These are phyloP conservation scores for Aspergillus vadensis DNA, from an alignment of 2,329 filamentous ascomycete species.

Conservation along the genomic window DNA sequence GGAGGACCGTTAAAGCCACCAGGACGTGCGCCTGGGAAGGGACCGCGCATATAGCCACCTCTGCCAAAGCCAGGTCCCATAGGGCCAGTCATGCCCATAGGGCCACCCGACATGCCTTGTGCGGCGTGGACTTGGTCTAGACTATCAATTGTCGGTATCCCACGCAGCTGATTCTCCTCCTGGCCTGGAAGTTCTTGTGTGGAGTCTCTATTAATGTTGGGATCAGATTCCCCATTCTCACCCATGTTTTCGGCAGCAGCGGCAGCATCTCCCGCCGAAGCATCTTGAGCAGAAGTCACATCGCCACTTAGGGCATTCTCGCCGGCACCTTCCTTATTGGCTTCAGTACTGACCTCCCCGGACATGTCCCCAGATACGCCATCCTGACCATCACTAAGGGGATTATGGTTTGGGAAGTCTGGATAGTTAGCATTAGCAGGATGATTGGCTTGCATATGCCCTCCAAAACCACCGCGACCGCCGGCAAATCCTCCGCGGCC, in stretches of 20 bases:
- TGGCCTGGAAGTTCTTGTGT: slow-evolving; percentile 17
- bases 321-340: slow-evolving; percentile 33
- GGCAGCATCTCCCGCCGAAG: slow-evolving; percentile 18
- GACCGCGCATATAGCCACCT: slow-evolving; percentile 49
- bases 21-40: slow-evolving; percentile 46
- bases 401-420: slow-evolving; percentile 35
- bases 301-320: slow-evolving; percentile 39
- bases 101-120: slow-evolving; percentile 33
- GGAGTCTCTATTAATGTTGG: slow-evolving; percentile 11
- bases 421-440: slow-evolving; percentile 37
- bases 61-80: slow-evolving; percentile 41
- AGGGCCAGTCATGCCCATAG: slow-evolving; percentile 28
- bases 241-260: slow-evolving; percentile 13
- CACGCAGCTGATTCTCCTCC: slow-evolving; percentile 29
- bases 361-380: slow-evolving; percentile 16
- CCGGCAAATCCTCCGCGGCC: slow-evolving; percentile 61
- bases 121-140: slow-evolving; percentile 29
- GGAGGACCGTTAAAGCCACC: slow-evolving; percentile 33
- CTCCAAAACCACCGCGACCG: slow-evolving; percentile 40
- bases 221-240: slow-evolving; percentile 17
- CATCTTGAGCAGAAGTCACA: slow-evolving; percentile 32
- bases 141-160: slow-evolving; percentile 36
- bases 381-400: slow-evolving; percentile 28
- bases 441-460: slow-evolving; percentile 40
- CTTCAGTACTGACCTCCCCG: slow-evolving; percentile 18